These are phyloP conservation scores for Piloderma croceum DNA, from an alignment of 768 basidiomycete species.

Conservation along the genomic window DNA sequence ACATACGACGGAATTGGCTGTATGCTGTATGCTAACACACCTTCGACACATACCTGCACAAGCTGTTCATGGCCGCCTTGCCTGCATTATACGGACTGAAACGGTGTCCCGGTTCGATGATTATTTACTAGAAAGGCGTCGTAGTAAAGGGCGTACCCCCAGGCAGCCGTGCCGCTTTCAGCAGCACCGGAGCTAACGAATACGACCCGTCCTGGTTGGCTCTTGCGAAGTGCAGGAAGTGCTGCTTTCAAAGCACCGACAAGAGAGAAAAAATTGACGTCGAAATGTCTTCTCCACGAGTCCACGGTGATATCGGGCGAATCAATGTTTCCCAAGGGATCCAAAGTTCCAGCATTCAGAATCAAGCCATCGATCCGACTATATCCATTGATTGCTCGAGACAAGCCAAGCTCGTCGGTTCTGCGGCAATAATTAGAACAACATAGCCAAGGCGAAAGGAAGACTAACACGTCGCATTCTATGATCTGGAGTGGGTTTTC, in stretches of 20 bases:
- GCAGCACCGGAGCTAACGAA: constrained; percentile 87
- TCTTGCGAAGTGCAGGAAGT: constrained; percentile 64
- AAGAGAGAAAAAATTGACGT: constrained; percentile 85
- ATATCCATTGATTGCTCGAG: constrained; percentile 57
- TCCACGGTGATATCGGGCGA: constrained; percentile 45
- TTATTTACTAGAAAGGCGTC: neutral
- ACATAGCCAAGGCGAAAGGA: constrained; percentile 2
- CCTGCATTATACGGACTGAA: constrained; percentile 53
- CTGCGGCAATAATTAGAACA: constrained; percentile 31
- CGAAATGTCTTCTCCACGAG: constrained; percentile 68
- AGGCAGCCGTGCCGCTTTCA: constrained; percentile 56
- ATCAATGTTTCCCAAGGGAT: constrained; percentile 59
- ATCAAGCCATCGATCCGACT: constrained; percentile 70
- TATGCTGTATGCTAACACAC: neutral
- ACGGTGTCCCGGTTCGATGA: neutral
- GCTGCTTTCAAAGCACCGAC: constrained; percentile 61
- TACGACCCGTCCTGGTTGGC: constrained; percentile 57
- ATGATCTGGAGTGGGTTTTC: constrained; percentile 44
- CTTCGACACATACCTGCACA: constrained; percentile 54
- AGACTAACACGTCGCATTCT: constrained; percentile 72
- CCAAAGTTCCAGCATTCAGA: constrained; percentile 78
- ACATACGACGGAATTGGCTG: neutral
- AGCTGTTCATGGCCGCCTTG: constrained; percentile 87
- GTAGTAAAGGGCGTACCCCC: constrained; percentile 53
- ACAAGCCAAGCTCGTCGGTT: constrained; percentile 49